Evolutionary conservation across 768 basidiomycete species (phyloP).

Genomic region (Lactifluus piperatus): DNA sequence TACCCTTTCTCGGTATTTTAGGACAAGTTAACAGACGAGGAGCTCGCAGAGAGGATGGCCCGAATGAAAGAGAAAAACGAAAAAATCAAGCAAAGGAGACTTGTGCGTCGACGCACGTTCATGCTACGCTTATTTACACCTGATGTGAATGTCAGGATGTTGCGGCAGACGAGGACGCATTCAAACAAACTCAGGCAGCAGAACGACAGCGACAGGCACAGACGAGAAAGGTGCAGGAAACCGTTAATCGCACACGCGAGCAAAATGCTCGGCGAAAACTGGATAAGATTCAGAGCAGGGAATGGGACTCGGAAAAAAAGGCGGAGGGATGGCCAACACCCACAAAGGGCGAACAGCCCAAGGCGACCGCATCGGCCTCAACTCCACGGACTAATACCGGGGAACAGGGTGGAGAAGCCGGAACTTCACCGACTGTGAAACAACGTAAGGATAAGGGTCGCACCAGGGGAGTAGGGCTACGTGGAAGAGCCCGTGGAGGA

Average conservation of each 20-base stretch:
- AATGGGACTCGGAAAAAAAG: slow-evolving; percentile 78
- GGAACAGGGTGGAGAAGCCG: neutral
- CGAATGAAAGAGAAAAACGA: slow-evolving; percentile 66
- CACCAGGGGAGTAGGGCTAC: slow-evolving; percentile 1
- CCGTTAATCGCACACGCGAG: slow-evolving; percentile 61
- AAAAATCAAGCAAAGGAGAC: slow-evolving; percentile 61
- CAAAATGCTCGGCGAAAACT: slow-evolving; percentile 74
- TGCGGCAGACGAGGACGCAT: slow-evolving; percentile 73
- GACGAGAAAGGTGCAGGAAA: slow-evolving; percentile 58
- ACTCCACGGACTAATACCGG: slow-evolving; percentile 9
- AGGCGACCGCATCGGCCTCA: neutral
- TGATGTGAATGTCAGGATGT: slow-evolving; percentile 46
- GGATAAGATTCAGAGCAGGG: slow-evolving; percentile 68
- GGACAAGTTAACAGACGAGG: slow-evolving; percentile 66
- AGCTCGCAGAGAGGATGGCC: slow-evolving; percentile 58
- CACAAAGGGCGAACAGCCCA: neutral
- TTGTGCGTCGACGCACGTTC: slow-evolving; percentile 33
- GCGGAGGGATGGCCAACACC: slow-evolving; percentile 17
- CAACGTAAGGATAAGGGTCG: neutral
- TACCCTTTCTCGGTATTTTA: slow-evolving; percentile 23
- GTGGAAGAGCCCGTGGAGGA: slow-evolving; percentile 12
- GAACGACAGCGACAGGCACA: slow-evolving; percentile 52
- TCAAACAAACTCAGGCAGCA: slow-evolving; percentile 56
- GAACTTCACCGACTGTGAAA: neutral
- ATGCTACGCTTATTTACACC: neutral